Percentiles rank a stretch among this genome's conserved stretches.
Conservation (phyloP, 768 basidiomycete genomes). For the Boletus reticuloceps region DNA sequence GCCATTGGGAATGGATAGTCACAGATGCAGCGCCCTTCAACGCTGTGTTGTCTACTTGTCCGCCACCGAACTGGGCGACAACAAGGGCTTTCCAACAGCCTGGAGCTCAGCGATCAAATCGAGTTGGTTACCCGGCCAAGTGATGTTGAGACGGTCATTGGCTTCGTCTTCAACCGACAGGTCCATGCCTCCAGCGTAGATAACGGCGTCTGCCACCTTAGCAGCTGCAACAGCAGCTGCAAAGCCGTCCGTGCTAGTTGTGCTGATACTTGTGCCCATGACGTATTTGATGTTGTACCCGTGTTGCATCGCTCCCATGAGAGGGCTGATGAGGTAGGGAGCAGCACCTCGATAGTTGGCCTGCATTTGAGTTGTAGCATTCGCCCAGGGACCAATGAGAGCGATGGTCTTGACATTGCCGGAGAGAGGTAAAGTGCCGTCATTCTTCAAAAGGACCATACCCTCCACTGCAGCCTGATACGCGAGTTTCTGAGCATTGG, state of each 20-base stretch:
- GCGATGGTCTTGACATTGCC: conserved; percentile 47
- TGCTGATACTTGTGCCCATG: conserved; percentile 40
- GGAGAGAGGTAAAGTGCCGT: conserved; percentile 53
- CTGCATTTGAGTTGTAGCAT: conserved; percentile 55
- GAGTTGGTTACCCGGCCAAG: conserved; percentile 57
- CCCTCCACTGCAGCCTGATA: conserved; percentile 51
- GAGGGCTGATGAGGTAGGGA: conserved; percentile 54
- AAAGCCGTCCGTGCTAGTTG: conserved; percentile 43
- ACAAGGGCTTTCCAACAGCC: conserved; percentile 50
- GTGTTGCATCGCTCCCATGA: conserved; percentile 45
- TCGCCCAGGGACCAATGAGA: conserved; percentile 58
- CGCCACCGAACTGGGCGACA: conserved; percentile 56
- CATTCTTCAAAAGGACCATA: conserved; percentile 63
- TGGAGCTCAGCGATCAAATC: conserved; percentile 45
- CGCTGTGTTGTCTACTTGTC: conserved; percentile 49
- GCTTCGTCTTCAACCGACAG: no score
- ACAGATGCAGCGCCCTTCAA: conserved; percentile 46
- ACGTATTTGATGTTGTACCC: conserved; percentile 46
- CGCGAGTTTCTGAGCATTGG: conserved; percentile 46
- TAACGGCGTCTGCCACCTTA: conserved; percentile 44
- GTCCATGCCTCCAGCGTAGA: conserved; percentile 57
- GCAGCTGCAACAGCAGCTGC: conserved; percentile 52
- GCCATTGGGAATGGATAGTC: conserved; percentile 1
- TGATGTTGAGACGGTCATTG: conserved; percentile 45
- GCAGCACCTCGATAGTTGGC: conserved; percentile 56